Evolutionary conservation across 1,284 basidiomycete species (phyloP), one percentile per base, ranked within the genome.

Genomic region (Puccinia horiana): DNA sequence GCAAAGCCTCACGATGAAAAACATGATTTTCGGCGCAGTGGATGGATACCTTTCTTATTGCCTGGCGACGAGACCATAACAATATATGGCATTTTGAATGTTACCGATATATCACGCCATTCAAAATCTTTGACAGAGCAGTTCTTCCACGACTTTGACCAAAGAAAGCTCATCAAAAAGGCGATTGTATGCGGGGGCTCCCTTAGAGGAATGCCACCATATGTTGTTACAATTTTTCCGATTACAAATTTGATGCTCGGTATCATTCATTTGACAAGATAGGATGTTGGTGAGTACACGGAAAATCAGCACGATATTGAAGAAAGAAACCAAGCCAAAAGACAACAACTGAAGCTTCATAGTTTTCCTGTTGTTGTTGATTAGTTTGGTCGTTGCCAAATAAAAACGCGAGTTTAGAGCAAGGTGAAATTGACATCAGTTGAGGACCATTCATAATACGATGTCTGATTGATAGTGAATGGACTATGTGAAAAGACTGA

Each of bases 291-390:
- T 29, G 6, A n/a, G 29, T 58, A 58, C 23, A 18, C 35, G 32
- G 58, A 9, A 63, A 63, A 63, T 5, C 16, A 20, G 29, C 12
- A 63, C 35, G 18, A 37, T 67, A 42, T 67, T 42, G 8, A 67
- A 67, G 20, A 67, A 67, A 42, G 37, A 40, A 67, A 67, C 20
- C 63, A 67, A 67, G n/a, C n/a, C 40, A 69, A 69, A 67, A 67
- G 37, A 69, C 65, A 73, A 73, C 47, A 35, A 73, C 35, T 32
- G 9, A 52, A 32, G 26, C 1, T 44, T 37, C 32, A 18, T 37
- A 4, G 2, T 37, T 63, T 37, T 37, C 32, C 61, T 63, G 29
- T 63, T 69, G 65, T 69, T 65, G 35, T 40, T 14, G 35, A 35
- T 20, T 14, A 65, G 18, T 63, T 63, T n/a, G n/a, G n/a, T n/a